A percentile compares a stretch with the other conserved stretches of the same genome.
Conservation (phyloP, 1,284 basidiomycete genomes). For the Tausonia pullulans region DNA sequence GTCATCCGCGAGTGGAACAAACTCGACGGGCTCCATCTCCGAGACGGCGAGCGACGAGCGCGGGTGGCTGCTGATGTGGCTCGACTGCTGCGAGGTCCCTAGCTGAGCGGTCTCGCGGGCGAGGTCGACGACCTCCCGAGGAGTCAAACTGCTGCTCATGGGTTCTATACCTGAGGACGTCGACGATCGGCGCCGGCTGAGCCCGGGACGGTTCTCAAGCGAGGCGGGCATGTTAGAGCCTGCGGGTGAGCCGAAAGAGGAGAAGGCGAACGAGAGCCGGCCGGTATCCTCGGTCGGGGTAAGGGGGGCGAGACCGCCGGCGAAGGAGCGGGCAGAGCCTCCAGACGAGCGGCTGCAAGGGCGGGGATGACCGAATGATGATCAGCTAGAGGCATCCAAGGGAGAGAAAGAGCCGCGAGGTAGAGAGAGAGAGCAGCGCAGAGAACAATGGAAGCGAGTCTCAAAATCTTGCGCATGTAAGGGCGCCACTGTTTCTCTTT, state of each 20-base stretch:
- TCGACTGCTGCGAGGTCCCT: too few species aligned
- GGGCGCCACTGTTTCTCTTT: background rate
- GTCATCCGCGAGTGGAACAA: constrained; percentile 10
- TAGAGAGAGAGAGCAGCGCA: background rate
- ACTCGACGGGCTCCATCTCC: constrained; percentile 17
- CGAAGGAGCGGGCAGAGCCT: background rate
- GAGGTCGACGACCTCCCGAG: constrained; percentile 14
- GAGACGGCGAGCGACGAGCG: background rate
- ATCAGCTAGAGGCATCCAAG: background rate
- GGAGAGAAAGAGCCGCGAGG: background rate
- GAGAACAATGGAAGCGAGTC: too few species aligned
- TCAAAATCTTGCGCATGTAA: too few species aligned
- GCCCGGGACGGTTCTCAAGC: too few species aligned
- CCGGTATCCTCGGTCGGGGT: background rate
- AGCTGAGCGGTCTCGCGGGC: constrained; percentile 10
- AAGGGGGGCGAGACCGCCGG: background rate
- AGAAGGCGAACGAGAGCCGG: constrained; percentile 9
- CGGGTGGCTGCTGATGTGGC: background rate
- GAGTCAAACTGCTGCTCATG: background rate
- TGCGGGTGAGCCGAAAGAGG: constrained; percentile 1
- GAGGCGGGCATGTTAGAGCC: background rate
- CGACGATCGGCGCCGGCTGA: too few species aligned
- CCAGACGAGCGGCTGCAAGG: background rate
- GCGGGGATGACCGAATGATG: background rate
- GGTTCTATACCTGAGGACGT: too few species aligned